phyloP scores from a whole-genome alignment of 176 grass and related monocot species.

The Hordeum vulgare region MorexV3_pseudomolecules_assembly NC_058519.1:353904413-353904912 shows the following conservation, averaged over 20 bases:
- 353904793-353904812: no score
- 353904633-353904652: neutral
- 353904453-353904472: neutral
- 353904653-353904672: no score
- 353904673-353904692: neutral
- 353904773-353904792: neutral
- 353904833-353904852: no score
- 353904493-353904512: neutral
- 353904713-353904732: neutral
- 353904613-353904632: neutral
- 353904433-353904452: neutral
- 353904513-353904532: neutral
- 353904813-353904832: no score
- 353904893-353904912: no score
- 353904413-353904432: slow-evolving; percentile 17
- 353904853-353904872: no score
- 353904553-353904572: neutral
- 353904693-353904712: slow-evolving; percentile 19
- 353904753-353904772: neutral
- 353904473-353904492: neutral
- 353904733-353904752: neutral
- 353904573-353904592: slow-evolving; percentile 1
- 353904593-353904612: neutral
- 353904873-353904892: no score
- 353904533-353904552: neutral